Conservation (phyloP, 1,284 basidiomycete species). For the Apiotrichum laibachii region DNA sequence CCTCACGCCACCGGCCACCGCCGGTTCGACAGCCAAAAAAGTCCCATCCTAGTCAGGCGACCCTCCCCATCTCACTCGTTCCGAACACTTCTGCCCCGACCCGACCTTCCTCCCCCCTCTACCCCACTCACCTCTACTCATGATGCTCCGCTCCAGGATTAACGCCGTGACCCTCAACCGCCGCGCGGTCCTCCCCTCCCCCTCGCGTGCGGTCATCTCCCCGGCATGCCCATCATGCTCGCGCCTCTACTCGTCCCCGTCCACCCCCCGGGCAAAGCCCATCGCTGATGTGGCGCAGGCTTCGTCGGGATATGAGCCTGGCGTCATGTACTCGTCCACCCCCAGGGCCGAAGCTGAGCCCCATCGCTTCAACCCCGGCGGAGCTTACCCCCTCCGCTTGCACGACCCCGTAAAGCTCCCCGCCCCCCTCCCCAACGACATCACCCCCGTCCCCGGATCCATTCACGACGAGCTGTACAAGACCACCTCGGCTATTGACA, state of each 20-base stretch:
- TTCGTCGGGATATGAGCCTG: constrained; percentile 6
- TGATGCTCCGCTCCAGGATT: constrained; percentile 22
- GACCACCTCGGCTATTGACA: constrained; percentile 41
- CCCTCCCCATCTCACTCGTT: neutral
- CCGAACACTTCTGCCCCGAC: neutral
- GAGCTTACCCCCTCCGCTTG: neutral
- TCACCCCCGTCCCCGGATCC: constrained; percentile 16
- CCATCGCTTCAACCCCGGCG: constrained; percentile 14
- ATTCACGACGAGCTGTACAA: constrained; percentile 39
- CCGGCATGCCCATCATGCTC: neutral
- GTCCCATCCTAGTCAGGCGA: neutral
- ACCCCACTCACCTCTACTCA: neutral
- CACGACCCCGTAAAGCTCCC: constrained; percentile 21
- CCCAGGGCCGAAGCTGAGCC: constrained; percentile 12
- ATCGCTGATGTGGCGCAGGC: constrained; percentile 4
- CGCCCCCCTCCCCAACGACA: constrained; percentile 31
- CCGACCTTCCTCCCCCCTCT: no score
- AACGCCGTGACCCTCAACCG: constrained; percentile 6
- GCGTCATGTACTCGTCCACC: constrained; percentile 8
- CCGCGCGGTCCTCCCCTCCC: constrained; percentile 3
- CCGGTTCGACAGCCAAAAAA: neutral
- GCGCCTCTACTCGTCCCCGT: constrained; percentile 12
- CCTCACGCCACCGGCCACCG: neutral
- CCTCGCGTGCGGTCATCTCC: neutral
- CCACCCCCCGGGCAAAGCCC: constrained; percentile 12